Evolutionary conservation across 2,329 filamentous ascomycete species (phyloP).

Genomic region (Pseudogymnoascus sp.): DNA sequence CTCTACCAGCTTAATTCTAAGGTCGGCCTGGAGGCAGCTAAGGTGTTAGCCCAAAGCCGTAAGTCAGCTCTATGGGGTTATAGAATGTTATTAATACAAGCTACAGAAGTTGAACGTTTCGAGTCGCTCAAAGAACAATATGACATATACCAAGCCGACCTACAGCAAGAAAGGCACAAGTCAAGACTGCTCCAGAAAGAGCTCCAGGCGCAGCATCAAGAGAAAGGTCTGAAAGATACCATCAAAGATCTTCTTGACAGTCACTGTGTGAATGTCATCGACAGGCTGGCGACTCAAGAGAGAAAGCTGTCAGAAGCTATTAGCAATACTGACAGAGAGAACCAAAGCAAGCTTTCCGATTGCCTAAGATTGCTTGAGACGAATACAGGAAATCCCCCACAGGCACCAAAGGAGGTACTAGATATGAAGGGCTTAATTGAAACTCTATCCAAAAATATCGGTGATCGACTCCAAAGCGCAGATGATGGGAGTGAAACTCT

Average conservation of each 20-base stretch:
- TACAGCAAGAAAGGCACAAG: neutral
- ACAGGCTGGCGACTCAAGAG: neutral
- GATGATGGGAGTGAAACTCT: neutral
- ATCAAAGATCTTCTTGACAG: neutral
- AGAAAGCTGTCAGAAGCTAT: neutral
- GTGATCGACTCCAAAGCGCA: neutral
- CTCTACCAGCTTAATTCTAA: neutral
- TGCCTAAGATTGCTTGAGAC: neutral
- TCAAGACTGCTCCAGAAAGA: neutral
- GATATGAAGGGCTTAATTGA: neutral
- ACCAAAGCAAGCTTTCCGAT: neutral
- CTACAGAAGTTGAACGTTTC: neutral
- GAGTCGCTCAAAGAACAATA: neutral
- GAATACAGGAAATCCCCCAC: neutral
- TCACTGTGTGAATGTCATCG: neutral
- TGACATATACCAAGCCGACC: neutral
- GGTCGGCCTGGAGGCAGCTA: neutral
- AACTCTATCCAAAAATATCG: neutral
- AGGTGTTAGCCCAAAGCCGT: neutral
- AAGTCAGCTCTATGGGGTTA: neutral
- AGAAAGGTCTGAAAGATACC: neutral
- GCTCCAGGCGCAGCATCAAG: neutral
- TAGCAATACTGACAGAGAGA: neutral
- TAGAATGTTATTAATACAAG: neutral
- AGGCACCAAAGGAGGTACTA: neutral